Conservation (phyloP, 1,284 basidiomycete species). For the Phellinidium pouzarii region DNA sequence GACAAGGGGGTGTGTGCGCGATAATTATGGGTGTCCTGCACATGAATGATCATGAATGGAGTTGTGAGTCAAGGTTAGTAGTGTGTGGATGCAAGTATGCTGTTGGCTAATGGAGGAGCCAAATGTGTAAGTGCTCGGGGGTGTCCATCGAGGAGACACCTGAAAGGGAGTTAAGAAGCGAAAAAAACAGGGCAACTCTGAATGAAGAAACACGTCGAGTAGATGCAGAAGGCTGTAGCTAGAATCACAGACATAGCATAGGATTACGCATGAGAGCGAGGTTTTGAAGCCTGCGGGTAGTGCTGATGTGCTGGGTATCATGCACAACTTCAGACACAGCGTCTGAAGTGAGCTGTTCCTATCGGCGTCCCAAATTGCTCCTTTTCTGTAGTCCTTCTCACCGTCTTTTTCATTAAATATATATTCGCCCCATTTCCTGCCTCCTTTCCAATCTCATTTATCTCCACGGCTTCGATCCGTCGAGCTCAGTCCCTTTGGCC, state of each 20-base stretch:
- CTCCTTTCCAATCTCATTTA: conserved; percentile 22
- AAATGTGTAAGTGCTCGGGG: no score
- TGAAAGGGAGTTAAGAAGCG: no score
- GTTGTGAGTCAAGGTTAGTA: neutral
- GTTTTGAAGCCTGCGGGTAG: neutral
- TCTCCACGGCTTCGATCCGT: conserved; percentile 24
- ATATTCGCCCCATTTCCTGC: neutral
- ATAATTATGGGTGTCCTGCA: neutral
- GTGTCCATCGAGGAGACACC: no score
- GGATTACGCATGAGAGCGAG: neutral
- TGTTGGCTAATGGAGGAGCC: no score
- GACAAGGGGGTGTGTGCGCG: neutral
- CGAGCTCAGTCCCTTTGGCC: conserved; percentile 24
- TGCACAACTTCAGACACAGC: neutral
- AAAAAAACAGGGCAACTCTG: no score
- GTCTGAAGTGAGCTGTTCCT: neutral
- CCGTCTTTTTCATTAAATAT: neutral
- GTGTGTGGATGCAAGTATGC: no score
- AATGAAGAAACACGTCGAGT: no score
- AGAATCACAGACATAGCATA: neutral
- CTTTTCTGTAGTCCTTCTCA: neutral
- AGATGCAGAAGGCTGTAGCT: no score
- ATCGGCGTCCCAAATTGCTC: neutral
- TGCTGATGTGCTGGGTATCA: neutral
- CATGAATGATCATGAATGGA: neutral